These are phyloP conservation scores for Paraglomus occultum DNA, from an alignment of 192 early-diverging fungal genomes.

Conservation along the genomic window DNA sequence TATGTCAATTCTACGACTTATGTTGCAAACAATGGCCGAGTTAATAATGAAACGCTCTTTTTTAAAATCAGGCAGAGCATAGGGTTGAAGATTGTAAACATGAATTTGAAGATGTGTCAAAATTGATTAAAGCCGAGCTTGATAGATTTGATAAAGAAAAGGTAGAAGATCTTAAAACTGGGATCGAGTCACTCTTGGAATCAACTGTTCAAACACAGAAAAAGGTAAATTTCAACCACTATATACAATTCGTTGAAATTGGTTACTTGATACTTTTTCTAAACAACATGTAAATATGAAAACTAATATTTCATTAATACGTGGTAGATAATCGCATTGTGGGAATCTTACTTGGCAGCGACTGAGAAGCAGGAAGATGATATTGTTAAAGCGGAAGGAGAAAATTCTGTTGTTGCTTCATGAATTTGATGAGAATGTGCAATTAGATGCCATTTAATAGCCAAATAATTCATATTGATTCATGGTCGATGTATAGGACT, in stretches of 20 bases:
- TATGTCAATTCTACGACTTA: conserved; percentile 27
- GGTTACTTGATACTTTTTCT: too few species aligned
- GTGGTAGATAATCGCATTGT: conserved; percentile 22
- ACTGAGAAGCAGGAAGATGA: too few species aligned
- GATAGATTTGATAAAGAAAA: conserved; percentile 78
- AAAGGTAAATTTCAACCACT: conserved; percentile 36
- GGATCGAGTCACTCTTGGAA: conserved; percentile 69
- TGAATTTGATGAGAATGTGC: too few species aligned
- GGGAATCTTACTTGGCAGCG: conserved; percentile 23
- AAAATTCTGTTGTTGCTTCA: too few species aligned
- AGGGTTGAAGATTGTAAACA: conserved; percentile 48
- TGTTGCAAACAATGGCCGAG: conserved; percentile 27
- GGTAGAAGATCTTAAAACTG: conserved; percentile 74
- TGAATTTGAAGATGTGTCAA: conserved; percentile 76
- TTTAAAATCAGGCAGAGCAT: conserved; percentile 42
- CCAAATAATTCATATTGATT: too few species aligned
- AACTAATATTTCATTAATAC: too few species aligned
- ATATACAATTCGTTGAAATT: neutral
- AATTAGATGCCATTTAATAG: too few species aligned
- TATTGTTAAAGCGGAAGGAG: too few species aligned
- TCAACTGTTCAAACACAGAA: conserved; percentile 80
- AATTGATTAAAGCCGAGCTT: conserved; percentile 68
- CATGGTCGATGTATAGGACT: too few species aligned
- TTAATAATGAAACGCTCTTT: conserved; percentile 27
- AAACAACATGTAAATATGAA: too few species aligned